These are phyloP conservation scores for Basidiobolus heterosporus DNA, from an alignment of 371 early-diverging fungal genomes.

Conservation along the genomic window DNA sequence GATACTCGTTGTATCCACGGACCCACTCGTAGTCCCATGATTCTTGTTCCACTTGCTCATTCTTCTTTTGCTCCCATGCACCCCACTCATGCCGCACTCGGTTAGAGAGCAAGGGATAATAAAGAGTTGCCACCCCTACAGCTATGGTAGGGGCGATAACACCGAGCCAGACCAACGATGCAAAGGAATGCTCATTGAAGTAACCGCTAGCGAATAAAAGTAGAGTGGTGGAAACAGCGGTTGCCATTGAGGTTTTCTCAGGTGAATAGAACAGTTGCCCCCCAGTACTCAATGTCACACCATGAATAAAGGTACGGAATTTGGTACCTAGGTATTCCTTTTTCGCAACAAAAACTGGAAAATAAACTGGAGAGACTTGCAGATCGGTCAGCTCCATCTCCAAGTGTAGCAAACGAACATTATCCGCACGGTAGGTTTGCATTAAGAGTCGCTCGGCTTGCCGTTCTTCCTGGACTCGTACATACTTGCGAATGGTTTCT, in stretches of 20 bases:
- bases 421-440: constrained; percentile 25
- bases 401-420: constrained; percentile 28
- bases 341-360: constrained; percentile 32
- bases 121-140: constrained; percentile 27
- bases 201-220: neutral
- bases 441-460: constrained; percentile 25
- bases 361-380: constrained; percentile 32
- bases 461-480: constrained; percentile 24
- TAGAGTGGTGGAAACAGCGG: constrained; percentile 17
- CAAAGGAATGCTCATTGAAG: constrained; percentile 9
- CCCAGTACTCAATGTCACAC: constrained; percentile 24
- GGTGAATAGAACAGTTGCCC: constrained; percentile 33
- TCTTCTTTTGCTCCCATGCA: no score
- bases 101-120: constrained; percentile 17
- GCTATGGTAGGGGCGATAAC: constrained; percentile 29
- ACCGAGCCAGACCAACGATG: constrained; percentile 22
- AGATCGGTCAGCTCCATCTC: constrained; percentile 21
- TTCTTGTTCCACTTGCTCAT: no score
- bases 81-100: no score
- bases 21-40: no score
- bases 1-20: no score
- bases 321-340: constrained; percentile 26
- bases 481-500: constrained; percentile 24
- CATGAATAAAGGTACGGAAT: constrained; percentile 37
- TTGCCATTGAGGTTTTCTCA: constrained; percentile 26